Evolutionary conservation across 2,329 filamentous ascomycete species (phyloP), one percentile per base, ranked within the genome.

Genomic region (Aspergillus carbonarius): DNA sequence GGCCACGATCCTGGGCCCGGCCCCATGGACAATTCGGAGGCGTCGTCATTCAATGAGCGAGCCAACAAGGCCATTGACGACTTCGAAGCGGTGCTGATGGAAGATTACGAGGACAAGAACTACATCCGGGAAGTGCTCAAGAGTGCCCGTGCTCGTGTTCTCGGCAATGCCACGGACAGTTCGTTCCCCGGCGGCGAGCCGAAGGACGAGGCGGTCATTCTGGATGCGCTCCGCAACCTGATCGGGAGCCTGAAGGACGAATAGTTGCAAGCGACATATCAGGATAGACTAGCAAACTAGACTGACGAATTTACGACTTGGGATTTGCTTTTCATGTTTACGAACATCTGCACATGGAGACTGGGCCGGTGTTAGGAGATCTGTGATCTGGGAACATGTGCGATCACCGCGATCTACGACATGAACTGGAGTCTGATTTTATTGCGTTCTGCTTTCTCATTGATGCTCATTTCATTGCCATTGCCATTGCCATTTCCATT

Each of bases 41-140:
- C 70, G 27, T 69, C 71, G 3, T 74, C 72, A 13, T 78, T 78
- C 68, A 70, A 69, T 54, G 72, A 76, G 13, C 71, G 75, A 27
- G 76, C 76, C 10, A 76, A 74, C 64, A 77, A 78, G 64, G 76
- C 76, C 20, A 78, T 78, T 55, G 76, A 78, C 57, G 74, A 78
- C 61, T 78, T 78, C 52, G 76, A 78, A 59, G 72, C 74, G 17
- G 75, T 78, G 12, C 70, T 78, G 13, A 76, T 77, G 70, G 76
- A 78, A 59, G 76, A 78, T 59, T 78, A 77, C 54, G 75, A 78
- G 57, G 76, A 78, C 60, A 76, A 77, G 66, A 75, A 78, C 55
- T 78, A 78, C 60, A 78, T 78, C 62, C 74, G 74, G 25, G 74
- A 77, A 63, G 76, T 78, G 34, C 71, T 78, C 10, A 73, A 74